phyloP scores from a whole-genome alignment of 1,284 basidiomycete species.

The Ceratobasidium sp. region DNA sequence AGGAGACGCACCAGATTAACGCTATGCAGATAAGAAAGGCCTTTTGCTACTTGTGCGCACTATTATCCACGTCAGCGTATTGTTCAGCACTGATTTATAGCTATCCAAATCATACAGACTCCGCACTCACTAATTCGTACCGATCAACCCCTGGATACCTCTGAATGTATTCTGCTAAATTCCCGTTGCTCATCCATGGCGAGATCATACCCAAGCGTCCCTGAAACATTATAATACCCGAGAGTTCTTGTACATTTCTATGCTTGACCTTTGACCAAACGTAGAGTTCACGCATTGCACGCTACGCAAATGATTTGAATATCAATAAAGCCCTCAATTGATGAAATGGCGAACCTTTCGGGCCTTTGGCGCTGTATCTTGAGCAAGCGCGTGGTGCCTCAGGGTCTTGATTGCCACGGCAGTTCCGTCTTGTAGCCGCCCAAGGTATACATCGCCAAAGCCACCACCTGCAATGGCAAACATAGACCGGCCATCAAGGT shows the following conservation, averaged over 20 bases:
- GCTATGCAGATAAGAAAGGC: slow-evolving; percentile 14
- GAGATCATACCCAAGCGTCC: slow-evolving; percentile 28
- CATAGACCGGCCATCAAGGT: not conserved
- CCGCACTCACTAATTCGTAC: not conserved
- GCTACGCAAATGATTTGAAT: not conserved
- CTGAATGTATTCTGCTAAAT: slow-evolving; percentile 12
- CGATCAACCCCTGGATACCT: slow-evolving; percentile 17
- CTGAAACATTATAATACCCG: slow-evolving; percentile 27
- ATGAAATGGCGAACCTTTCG: slow-evolving; percentile 4
- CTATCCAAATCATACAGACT: not conserved
- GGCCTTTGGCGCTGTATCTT: slow-evolving; percentile 6
- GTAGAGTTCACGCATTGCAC: slow-evolving; percentile 32
- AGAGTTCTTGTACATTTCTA: slow-evolving; percentile 4
- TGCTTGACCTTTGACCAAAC: slow-evolving; percentile 23
- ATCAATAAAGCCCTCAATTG: not conserved
- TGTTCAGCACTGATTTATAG: not conserved
- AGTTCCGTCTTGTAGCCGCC: not conserved
- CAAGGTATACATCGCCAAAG: slow-evolving; percentile 26
- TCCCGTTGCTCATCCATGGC: slow-evolving; percentile 21
- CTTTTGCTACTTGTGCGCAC: slow-evolving; percentile 9
- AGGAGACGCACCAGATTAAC: not conserved
- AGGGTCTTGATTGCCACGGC: slow-evolving; percentile 6
- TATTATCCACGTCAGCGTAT: not conserved
- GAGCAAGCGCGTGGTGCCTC: not conserved
- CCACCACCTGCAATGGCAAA: not conserved